Base-by-base conservation (phyloP, 148 eudicot genomes). In the Spergularia bocconei region DNA sequence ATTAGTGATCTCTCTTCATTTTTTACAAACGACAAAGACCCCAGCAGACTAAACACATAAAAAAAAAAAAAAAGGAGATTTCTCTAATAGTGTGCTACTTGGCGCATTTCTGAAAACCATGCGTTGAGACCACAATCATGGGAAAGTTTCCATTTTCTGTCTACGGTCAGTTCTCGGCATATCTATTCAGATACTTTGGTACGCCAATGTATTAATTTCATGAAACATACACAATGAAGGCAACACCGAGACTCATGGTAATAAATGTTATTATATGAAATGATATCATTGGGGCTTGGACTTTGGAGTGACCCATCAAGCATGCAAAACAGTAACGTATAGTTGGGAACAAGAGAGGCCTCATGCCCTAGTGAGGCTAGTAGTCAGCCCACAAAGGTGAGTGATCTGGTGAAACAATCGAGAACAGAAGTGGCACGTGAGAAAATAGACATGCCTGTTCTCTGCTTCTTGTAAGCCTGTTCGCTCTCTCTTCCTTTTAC, bases 401-500 rank as follows among this genome's bases (percentile, higher is more conserved):
- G 10, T 44, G 9, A 5, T 44, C 8, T 6, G 48, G 6, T 44
- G 16, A 29, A 16, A 50, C 59, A 66, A n/a, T 16, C 13, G 20
- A 59, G 51, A 6, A 66, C 29, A 55, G 67, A 41, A 50, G 48
- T 39, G 25, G 13, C 7, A 51, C 62, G 12, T 44, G 3, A 8
- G 4, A 73, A 71, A 50, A n/a, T 44, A 63, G 48, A 16, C 90
- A 71, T 83, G 80, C 98, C 97, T 85, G 81, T 89, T 90, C 86
- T 95, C 63, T 90, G 86, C 81, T 87, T 87, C 85, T 90, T 94
- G 85, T 70, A 79, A 72, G 79, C 69, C 60, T 90, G 89, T 67
- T 80, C 83, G 33, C 55, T 70, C 70, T 84, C 91, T 63, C 53
- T 56, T 16, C 64, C 75, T 38, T 71, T 64, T 67, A 82, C 79